These are phyloP conservation scores for Stereocaulon alpinum DNA, from an alignment of 495 filamentous ascomycete genomes.

Conservation along the genomic window DNA sequence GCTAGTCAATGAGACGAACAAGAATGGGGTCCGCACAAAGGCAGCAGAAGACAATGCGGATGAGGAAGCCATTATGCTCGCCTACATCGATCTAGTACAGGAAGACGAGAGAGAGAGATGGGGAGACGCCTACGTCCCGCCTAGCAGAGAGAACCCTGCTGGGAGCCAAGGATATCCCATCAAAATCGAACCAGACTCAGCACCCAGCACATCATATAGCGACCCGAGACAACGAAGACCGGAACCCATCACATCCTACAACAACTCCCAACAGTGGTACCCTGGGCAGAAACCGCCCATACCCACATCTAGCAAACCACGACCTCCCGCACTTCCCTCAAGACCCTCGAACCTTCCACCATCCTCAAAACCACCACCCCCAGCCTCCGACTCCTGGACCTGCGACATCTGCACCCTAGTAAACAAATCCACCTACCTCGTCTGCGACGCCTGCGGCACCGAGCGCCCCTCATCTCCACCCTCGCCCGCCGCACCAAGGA, in stretches of 20 bases:
- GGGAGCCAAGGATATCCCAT: constrained; percentile 33
- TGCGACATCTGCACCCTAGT: constrained; percentile 76
- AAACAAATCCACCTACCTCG: constrained; percentile 58
- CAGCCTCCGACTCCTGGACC: constrained; percentile 46
- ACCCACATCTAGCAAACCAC: constrained; percentile 13
- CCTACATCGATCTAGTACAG: constrained; percentile 77
- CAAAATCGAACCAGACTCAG: constrained; percentile 1
- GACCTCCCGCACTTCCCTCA: not conserved
- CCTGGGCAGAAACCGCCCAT: not conserved
- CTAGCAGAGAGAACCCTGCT: constrained; percentile 50
- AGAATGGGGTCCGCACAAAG: constrained; percentile 69
- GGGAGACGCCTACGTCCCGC: constrained; percentile 53
- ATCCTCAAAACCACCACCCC: constrained; percentile 4
- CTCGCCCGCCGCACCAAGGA: not conserved
- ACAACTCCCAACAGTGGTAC: not conserved
- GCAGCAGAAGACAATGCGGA: constrained; percentile 87
- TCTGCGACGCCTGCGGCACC: constrained; percentile 68
- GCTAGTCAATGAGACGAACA: constrained; percentile 55
- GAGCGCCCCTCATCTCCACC: constrained; percentile 43
- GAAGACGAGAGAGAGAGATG: constrained; percentile 70
- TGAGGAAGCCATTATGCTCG: constrained; percentile 78
- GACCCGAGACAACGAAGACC: constrained; percentile 11
- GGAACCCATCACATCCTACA: constrained; percentile 20
- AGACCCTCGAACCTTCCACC: not conserved
- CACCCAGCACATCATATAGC: constrained; percentile 1